A percentile compares a stretch with the other conserved stretches of the same genome.
Evolutionary conservation across 2,329 filamentous ascomycete species (phyloP).

Genomic region (Fusarium setosum): DNA sequence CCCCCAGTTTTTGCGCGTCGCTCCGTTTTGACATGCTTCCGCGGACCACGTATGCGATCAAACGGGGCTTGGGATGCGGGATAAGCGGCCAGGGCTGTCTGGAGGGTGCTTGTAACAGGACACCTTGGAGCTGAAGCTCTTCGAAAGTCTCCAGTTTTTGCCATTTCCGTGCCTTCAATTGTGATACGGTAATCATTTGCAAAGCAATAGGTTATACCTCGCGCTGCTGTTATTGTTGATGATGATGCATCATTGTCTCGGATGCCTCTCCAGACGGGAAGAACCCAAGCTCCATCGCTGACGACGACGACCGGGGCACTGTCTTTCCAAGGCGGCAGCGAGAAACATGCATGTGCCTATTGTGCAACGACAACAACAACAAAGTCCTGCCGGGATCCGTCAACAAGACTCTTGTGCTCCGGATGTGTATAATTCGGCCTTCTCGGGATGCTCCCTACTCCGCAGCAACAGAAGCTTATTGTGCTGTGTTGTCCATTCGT

Average conservation of each 20-base stretch:
- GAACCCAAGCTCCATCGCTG: conserved; percentile 18
- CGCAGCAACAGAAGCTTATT: conserved; percentile 18
- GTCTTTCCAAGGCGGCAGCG: conserved; percentile 15
- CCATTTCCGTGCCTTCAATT: background rate
- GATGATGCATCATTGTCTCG: no score
- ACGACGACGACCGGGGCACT: conserved; percentile 27
- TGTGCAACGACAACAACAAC: no score
- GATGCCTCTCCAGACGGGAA: conserved; percentile 25
- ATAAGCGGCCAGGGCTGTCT: background rate
- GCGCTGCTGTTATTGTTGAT: no score
- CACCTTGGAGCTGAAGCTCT: background rate
- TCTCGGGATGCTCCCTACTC: conserved; percentile 20
- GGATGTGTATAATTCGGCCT: background rate
- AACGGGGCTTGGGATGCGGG: conserved; percentile 21
- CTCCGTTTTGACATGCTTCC: no score
- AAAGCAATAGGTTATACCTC: no score
- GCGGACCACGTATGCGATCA: conserved; percentile 38
- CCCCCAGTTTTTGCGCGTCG: conserved; percentile 15
- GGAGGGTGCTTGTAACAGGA: background rate
- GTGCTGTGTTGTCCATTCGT: conserved; percentile 22
- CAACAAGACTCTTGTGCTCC: background rate
- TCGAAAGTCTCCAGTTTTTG: background rate
- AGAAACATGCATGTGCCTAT: conserved; percentile 11
- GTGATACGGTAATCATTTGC: no score
- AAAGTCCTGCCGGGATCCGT: background rate